phyloP scores from a whole-genome alignment of 108 stramenopile genomes.

The Cylindrotheca fusiformis region DNA sequence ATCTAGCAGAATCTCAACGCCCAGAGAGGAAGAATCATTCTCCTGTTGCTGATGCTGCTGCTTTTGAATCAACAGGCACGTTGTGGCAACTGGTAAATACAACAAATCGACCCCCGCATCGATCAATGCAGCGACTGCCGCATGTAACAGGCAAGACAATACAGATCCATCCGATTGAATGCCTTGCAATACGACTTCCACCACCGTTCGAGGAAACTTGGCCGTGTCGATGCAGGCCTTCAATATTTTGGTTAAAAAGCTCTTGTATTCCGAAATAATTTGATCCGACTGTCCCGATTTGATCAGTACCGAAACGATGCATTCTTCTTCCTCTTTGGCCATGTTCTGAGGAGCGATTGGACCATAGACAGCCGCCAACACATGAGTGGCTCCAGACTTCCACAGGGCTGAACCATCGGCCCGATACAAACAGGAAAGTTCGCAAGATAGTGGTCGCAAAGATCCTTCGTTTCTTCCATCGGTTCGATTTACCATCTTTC shows the following conservation, averaged over 20 bases:
- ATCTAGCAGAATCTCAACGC: constrained; percentile 56
- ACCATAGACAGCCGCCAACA: constrained; percentile 86
- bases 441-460: constrained; percentile 82
- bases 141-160: constrained; percentile 61
- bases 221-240: constrained; percentile 48
- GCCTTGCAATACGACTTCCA: constrained; percentile 63
- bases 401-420: constrained; percentile 87
- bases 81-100: constrained; percentile 72
- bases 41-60: background rate
- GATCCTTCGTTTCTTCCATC: constrained; percentile 53
- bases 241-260: constrained; percentile 52
- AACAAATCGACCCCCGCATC: constrained; percentile 83
- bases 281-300: constrained; percentile 40
- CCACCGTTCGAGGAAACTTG: constrained; percentile 60
- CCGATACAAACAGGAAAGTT: constrained; percentile 73
- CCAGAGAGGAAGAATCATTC: constrained; percentile 1
- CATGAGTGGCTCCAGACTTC: constrained; percentile 76
- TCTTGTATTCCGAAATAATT: constrained; percentile 40
- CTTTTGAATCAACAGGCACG: constrained; percentile 45
- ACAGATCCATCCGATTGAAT: constrained; percentile 76
- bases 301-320: constrained; percentile 63
- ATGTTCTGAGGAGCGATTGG: constrained; percentile 74
- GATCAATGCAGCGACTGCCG: constrained; percentile 78
- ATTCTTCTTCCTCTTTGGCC: constrained; percentile 36
- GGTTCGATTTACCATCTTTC: constrained; percentile 11